Evolutionary conservation across 176 grass and related monocot species (phyloP), one percentile per base, ranked within the genome.

Genomic region (Zoysia pacifica): DNA sequence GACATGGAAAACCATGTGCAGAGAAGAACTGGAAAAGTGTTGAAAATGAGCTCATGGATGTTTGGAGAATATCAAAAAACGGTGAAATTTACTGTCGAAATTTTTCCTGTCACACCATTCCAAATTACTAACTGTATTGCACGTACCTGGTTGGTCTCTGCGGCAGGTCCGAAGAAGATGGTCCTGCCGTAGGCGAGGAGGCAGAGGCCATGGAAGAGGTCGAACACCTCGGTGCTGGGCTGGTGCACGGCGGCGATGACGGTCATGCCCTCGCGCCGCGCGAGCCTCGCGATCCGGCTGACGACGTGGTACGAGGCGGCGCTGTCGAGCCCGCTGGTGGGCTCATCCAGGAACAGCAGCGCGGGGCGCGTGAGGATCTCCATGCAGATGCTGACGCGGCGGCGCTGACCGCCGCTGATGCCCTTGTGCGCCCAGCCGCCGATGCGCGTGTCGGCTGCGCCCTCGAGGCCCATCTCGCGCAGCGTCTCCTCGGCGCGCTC

Each of bases 231-330:
- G 4, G 62, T 64, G 62, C 62, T 39, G 3, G 62, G 62, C 36
- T 64, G 62, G 62, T 64, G 62, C 28, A 64, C 36, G 62, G 62
- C 62, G 11, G 62, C 62, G 1, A 64, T 9, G 11, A 64, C 62
- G 2, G 62, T 64, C 36, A 64, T 64, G 36, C 62, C 62, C 11
- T 64, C 62, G 4, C 36, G 36, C 4, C 19, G 15, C 0, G 89
- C 81, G 1, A 91, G 73, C 3, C 73, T 20, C 2, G 81, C 39
- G 44, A 91, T 84, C 37, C 85, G 60, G 20, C 56, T 65, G 51
- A 91, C 68, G 16, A 91, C 85, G 40, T 91, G 85, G 73, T 58
- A 87, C 0, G 89, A 84, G 0, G 89, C 85, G 5, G 85, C 81
- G 45, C 89, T 82, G 41, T 91, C 81, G 16, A 84, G 81, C 46